These are phyloP conservation scores for Calonectria pseudoturangicola DNA, from an alignment of 2,329 filamentous ascomycete species.

Conservation along the genomic window DNA sequence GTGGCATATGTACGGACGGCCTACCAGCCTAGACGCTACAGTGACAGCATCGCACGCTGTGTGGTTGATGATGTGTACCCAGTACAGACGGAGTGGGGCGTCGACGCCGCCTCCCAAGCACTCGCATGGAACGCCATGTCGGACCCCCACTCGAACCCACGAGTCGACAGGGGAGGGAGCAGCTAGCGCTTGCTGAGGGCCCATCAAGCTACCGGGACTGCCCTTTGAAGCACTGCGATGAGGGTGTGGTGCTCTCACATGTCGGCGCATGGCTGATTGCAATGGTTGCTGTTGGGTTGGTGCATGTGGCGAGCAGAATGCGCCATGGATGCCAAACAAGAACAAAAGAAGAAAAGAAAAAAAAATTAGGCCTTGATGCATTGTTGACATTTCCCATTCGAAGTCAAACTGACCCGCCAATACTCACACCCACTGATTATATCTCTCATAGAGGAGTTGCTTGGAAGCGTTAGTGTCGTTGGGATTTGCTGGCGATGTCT, in stretches of 20 bases:
- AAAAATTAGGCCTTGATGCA: not conserved
- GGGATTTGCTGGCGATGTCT: slow-evolving; percentile 31
- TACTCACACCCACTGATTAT: slow-evolving; percentile 1
- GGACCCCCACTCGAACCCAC: slow-evolving; percentile 53
- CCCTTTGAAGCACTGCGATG: slow-evolving; percentile 18
- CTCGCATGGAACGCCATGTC: slow-evolving; percentile 53
- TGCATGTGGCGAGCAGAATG: not conserved
- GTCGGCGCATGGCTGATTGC: slow-evolving; percentile 32
- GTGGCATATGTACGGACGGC: slow-evolving; percentile 47
- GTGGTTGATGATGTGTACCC: slow-evolving; percentile 41
- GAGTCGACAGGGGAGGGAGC: slow-evolving; percentile 49
- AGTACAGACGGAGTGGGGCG: slow-evolving; percentile 44
- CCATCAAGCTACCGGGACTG: slow-evolving; percentile 2
- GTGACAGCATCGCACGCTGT: slow-evolving; percentile 34
- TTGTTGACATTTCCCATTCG: not conserved
- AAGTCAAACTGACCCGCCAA: not conserved
- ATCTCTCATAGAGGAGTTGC: slow-evolving; percentile 16
- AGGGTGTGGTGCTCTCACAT: slow-evolving; percentile 42
- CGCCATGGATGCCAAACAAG: not conserved
- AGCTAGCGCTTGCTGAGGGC: slow-evolving; percentile 34
- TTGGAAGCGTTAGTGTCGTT: slow-evolving; percentile 23
- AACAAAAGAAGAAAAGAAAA: too few species aligned
- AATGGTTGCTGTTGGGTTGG: slow-evolving; percentile 3
- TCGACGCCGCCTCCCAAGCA: slow-evolving; percentile 47
- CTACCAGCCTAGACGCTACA: slow-evolving; percentile 44